phyloP scores from a whole-genome alignment of 495 filamentous ascomycete genomes.

The Talaromyces proteolyticus region DNA sequence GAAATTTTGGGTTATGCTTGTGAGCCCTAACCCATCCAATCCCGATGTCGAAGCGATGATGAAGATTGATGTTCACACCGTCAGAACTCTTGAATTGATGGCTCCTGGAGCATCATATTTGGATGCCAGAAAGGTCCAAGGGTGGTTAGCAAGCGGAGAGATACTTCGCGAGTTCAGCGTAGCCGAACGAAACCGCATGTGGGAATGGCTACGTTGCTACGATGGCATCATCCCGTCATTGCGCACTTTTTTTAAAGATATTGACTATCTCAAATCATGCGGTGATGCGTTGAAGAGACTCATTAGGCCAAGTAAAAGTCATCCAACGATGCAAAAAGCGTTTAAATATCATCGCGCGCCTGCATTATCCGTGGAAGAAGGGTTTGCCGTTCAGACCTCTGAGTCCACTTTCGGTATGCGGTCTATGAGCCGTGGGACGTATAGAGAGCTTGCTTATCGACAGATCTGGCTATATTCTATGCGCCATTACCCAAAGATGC shows the following conservation, averaged over 20 bases:
- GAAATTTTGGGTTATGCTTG: conserved; percentile 11
- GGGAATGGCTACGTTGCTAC: conserved; percentile 9
- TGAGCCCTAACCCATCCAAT: conserved; percentile 1
- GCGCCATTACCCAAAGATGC: too few species aligned
- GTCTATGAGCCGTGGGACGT: too few species aligned
- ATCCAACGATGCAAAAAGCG: too few species aligned
- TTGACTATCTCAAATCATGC: conserved; percentile 21
- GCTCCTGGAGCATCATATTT: conserved; percentile 8
- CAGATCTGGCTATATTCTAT: too few species aligned
- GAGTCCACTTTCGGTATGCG: too few species aligned
- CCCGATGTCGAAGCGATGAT: neutral
- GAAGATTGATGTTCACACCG: conserved; percentile 11
- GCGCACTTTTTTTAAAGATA: conserved; percentile 29
- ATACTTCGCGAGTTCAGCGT: conserved; percentile 20
- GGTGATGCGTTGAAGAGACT: conserved; percentile 21
- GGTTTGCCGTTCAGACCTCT: too few species aligned
- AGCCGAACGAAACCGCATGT: conserved; percentile 16
- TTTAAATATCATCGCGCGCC: too few species aligned
- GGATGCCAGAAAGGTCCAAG: conserved; percentile 5
- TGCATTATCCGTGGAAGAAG: too few species aligned
- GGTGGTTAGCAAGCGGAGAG: conserved; percentile 10
- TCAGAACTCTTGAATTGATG: conserved; percentile 10
- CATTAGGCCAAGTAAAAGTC: too few species aligned
- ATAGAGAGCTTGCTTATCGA: too few species aligned
- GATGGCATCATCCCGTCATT: conserved; percentile 22